Evolutionary conservation across 1,284 basidiomycete genomes (phyloP).

Genomic region (Mycosarcoma maydis): DNA sequence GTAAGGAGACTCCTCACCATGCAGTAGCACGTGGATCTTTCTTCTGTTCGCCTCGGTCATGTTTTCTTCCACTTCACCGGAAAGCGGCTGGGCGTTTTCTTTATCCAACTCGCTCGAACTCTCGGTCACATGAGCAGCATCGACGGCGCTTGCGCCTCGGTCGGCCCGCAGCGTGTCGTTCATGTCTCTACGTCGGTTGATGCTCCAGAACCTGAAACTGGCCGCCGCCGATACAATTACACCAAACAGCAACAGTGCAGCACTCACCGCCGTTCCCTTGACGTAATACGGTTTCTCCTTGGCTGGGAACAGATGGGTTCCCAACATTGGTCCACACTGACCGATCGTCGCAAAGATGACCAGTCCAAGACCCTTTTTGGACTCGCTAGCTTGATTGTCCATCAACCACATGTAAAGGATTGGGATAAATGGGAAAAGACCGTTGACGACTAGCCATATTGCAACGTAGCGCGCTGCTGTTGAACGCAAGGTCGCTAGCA

Average conservation of each 20-base stretch:
- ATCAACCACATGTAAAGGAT: constrained; percentile 59
- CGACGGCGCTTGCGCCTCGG: background rate
- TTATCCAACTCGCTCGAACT: constrained; percentile 1
- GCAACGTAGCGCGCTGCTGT: constrained; percentile 43
- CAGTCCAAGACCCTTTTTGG: constrained; percentile 50
- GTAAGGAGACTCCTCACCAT: constrained; percentile 42
- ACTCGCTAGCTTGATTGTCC: constrained; percentile 51
- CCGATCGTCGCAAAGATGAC: constrained; percentile 58
- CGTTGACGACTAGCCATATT: constrained; percentile 51
- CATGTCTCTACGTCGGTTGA: constrained; percentile 34
- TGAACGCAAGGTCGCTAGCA: constrained; percentile 48
- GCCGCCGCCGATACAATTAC: constrained; percentile 20
- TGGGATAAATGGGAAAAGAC: constrained; percentile 59
- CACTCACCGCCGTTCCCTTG: constrained; percentile 48
- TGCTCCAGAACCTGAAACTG: constrained; percentile 26
- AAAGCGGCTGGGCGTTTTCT: background rate
- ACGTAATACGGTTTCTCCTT: constrained; percentile 51
- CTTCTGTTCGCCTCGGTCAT: constrained; percentile 19
- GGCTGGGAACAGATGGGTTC: constrained; percentile 55
- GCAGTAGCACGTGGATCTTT: constrained; percentile 37
- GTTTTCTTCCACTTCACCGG: background rate
- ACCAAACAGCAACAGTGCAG: constrained; percentile 42
- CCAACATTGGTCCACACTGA: constrained; percentile 56
- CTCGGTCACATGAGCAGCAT: background rate
- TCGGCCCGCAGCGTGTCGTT: background rate